Conservation (phyloP, 179 eudicot genomes). For the Vitellaria paradoxa region DNA sequence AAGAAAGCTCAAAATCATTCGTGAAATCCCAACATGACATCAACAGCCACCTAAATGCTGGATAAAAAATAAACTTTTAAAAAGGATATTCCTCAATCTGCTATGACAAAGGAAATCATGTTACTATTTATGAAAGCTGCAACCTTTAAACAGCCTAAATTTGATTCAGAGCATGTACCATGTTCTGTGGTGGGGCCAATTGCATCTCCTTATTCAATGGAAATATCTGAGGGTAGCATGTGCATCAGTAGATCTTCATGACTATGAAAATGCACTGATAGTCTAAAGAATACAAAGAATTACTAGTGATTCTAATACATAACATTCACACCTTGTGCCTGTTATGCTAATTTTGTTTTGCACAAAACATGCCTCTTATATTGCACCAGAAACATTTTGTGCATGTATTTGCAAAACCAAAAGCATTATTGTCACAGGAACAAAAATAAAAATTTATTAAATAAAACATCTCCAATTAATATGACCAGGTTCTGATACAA, state of each 20-base stretch:
- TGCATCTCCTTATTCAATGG: too few species aligned
- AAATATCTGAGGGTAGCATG: too few species aligned
- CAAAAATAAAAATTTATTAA: neutral
- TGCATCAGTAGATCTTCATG: too few species aligned
- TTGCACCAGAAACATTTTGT: neutral
- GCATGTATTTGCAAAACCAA: too few species aligned
- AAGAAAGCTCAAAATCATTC: neutral
- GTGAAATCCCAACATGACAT: neutral
- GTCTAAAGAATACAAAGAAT: too few species aligned
- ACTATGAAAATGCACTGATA: too few species aligned
- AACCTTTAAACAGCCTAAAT: neutral
- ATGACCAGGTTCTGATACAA: neutral
- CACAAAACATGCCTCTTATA: too few species aligned
- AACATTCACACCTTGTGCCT: neutral
- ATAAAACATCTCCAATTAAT: neutral
- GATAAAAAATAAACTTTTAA: too few species aligned
- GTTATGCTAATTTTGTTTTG: neutral
- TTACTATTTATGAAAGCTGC: neutral
- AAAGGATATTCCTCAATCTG: neutral
- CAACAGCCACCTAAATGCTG: neutral
- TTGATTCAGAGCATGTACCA: neutral
- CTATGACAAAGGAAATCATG: neutral
- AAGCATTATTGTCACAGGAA: neutral
- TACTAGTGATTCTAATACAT: too few species aligned
- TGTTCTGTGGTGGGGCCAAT: neutral